Evolutionary conservation across 768 basidiomycete species (phyloP).

Genomic region (Paxillus ammoniavirescens): DNA sequence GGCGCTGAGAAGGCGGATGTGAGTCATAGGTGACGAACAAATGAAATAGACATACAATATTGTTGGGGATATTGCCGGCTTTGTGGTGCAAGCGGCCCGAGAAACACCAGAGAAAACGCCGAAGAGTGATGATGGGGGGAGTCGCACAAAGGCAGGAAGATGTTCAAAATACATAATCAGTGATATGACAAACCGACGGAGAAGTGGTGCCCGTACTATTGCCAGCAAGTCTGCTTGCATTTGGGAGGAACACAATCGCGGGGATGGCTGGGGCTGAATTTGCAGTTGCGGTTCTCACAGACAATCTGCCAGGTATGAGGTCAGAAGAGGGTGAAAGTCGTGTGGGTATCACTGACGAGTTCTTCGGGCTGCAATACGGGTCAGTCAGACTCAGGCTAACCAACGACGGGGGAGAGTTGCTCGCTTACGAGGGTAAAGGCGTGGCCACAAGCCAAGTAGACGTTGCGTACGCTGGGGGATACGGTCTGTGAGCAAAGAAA

Average conservation of each 20-base stretch:
- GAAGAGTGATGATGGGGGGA: background rate
- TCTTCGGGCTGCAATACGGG: constrained; percentile 35
- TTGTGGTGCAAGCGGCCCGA: constrained; percentile 9
- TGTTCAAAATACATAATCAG: background rate
- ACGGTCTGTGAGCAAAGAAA: background rate
- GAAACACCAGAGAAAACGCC: background rate
- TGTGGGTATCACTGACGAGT: constrained; percentile 22
- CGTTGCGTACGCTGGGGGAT: constrained; percentile 40
- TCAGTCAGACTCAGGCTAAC: constrained; percentile 8
- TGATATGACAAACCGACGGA: background rate
- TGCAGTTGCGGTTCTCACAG: constrained; percentile 48
- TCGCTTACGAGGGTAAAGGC: constrained; percentile 40
- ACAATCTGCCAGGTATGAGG: constrained; percentile 35
- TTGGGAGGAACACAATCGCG: constrained; percentile 37
- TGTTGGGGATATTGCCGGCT: constrained; percentile 48
- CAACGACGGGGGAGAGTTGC: background rate
- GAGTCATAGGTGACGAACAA: background rate
- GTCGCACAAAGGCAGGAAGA: background rate
- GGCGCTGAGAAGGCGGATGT: constrained; percentile 33
- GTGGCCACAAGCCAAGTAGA: constrained; percentile 50
- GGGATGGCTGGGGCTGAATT: constrained; percentile 55
- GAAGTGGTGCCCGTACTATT: constrained; percentile 38
- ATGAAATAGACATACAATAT: constrained; percentile 35
- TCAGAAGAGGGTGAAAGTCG: constrained; percentile 7
- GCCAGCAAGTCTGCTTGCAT: constrained; percentile 47